Conservation (phyloP, 257 asterid species). For the Primulina huaijiensis region DNA sequence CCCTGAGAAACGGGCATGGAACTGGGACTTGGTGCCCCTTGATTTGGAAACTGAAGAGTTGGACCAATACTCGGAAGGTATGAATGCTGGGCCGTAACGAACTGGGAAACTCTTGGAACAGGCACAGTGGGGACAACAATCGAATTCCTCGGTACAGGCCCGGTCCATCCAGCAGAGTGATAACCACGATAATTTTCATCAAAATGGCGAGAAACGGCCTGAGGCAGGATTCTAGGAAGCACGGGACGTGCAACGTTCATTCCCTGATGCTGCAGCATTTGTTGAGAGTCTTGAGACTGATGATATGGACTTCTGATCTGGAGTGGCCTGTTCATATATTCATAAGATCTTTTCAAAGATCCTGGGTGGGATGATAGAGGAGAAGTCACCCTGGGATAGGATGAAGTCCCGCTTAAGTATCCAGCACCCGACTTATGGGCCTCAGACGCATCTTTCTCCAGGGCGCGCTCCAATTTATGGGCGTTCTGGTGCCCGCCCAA, state of each 20-base stretch:
- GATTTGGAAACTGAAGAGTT: background rate
- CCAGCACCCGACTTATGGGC: background rate
- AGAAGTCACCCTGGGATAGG: background rate
- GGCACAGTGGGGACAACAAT: background rate
- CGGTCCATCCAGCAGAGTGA: background rate
- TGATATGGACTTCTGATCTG: background rate
- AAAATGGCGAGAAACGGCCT: background rate
- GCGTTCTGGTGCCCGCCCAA: constrained; percentile 10
- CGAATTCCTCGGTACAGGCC: background rate
- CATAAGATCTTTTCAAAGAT: background rate
- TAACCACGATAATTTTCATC: background rate
- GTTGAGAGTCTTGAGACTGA: background rate
- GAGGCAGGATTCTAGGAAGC: background rate
- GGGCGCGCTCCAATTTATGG: background rate
- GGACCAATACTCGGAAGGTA: background rate
- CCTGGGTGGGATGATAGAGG: background rate
- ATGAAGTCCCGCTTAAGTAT: background rate
- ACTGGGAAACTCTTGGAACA: background rate
- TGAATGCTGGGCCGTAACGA: background rate
- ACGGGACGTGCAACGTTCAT: background rate
- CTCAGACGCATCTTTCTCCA: background rate
- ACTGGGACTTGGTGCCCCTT: background rate
- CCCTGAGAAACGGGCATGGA: background rate
- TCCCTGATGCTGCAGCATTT: background rate
- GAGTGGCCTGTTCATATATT: background rate